Evolutionary conservation across 2,329 filamentous ascomycete genomes (phyloP).

Genomic region (Colletotrichum liriopes): DNA sequence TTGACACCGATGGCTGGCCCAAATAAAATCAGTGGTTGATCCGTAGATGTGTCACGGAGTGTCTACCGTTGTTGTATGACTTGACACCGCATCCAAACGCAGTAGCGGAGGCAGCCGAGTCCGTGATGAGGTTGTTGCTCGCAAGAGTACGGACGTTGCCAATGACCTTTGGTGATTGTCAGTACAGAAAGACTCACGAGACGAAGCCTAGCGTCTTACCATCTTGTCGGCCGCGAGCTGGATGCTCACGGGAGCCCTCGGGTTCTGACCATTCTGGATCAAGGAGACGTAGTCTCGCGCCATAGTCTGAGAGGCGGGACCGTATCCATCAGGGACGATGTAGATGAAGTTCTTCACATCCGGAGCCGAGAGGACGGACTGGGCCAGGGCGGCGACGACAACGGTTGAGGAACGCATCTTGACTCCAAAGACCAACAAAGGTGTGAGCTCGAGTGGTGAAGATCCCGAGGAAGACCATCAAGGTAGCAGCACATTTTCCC

Average conservation of each 20-base stretch:
- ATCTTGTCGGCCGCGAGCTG: slow-evolving; percentile 46
- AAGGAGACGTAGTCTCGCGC: slow-evolving; percentile 48
- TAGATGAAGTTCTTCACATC: slow-evolving; percentile 53
- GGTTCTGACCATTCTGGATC: slow-evolving; percentile 45
- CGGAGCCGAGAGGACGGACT: slow-evolving; percentile 27
- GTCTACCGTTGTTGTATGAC: slow-evolving; percentile 52
- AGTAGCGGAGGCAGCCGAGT: slow-evolving; percentile 58
- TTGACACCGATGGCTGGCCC: slow-evolving; percentile 51
- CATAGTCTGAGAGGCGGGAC: slow-evolving; percentile 50
- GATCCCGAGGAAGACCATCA: not conserved
- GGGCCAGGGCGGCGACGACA: slow-evolving; percentile 25
- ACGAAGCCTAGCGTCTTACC: slow-evolving; percentile 17
- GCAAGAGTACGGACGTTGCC: slow-evolving; percentile 50
- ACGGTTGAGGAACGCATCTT: slow-evolving; percentile 39
- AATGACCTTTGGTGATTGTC: slow-evolving; percentile 44
- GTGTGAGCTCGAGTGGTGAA: slow-evolving; percentile 8
- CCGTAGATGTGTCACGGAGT: not conserved
- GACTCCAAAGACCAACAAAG: slow-evolving; percentile 10
- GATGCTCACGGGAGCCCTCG: slow-evolving; percentile 41
- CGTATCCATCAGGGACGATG: slow-evolving; percentile 52
- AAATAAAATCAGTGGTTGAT: slow-evolving; percentile 11
- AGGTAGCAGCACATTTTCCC: not conserved
- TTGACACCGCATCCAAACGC: slow-evolving; percentile 58
- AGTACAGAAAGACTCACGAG: not conserved
- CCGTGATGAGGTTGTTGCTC: slow-evolving; percentile 56